Evolutionary conservation across 768 basidiomycete genomes (phyloP), one percentile per base, ranked within the genome.

Genomic region (Phaffia tasmanica): DNA sequence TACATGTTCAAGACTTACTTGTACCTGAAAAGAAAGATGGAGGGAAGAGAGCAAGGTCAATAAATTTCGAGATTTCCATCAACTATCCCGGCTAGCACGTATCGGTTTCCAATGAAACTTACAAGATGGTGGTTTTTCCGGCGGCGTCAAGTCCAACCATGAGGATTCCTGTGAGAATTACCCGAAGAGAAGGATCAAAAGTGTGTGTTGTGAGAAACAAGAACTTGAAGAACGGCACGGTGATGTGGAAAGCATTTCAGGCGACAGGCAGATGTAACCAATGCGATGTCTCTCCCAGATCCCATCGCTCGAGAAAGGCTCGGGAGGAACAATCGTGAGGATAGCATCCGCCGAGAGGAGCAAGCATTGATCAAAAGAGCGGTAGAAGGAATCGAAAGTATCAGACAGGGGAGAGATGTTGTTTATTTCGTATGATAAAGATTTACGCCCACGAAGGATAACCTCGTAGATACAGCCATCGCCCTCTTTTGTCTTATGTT

Each of bases 131-230:
- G 71, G 92, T 95, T 80, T 97, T 73, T 70, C 73, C 73, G 73
- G 94, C 94, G 74, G 95, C 95, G 76, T 99, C 95, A 74, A 99
- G 89, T 80, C 95, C 95, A 76, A 99, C 94, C 94, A 99, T 99
- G 79, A 99, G 81, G 81, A 99, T 98, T 77, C 94, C 93, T 95
- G 75, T 1, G 18, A 47, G 25, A 21, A 21, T 15, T 30, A 18
- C 76, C 74, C 72, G 75, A n/a, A 32, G 62, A 70, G 69, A 50
- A 69, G 63, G 50, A 42, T 57, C 23, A 53, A n/a, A 57, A 19
- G 32, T 47, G 21, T 15, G 5, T 27, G 35, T 47, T 6, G 3
- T 30, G 32, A 69, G 71, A 71, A 63, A 79, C 89, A 77, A 78
- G 93, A 90, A 89, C 92, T 97, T 97, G 81, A 97, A 93, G 84